Percentiles rank a stretch among this genome's conserved stretches.
phyloP scores from a whole-genome alignment of 257 asterid species.

The Fraxinus americana region DNA sequence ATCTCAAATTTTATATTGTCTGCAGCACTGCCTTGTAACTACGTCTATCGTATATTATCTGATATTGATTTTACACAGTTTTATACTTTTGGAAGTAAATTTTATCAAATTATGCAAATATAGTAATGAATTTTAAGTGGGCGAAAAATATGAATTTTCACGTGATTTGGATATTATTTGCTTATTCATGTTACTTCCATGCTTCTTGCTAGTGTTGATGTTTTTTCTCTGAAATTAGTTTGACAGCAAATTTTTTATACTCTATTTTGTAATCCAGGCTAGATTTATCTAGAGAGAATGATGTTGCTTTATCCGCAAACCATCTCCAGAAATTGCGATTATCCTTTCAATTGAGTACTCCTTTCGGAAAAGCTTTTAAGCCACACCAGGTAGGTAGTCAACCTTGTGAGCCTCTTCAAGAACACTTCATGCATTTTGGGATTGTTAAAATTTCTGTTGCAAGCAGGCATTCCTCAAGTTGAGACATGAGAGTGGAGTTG shows the following conservation, averaged over 20 bases:
- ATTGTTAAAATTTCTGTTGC: constrained; percentile 25
- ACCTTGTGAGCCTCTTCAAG: constrained; percentile 10
- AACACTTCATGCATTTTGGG: constrained; percentile 11
- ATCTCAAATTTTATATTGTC: neutral
- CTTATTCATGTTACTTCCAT: neutral
- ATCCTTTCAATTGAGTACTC: constrained; percentile 71
- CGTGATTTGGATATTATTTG: neutral
- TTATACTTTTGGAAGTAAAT: neutral
- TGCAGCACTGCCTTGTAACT: neutral
- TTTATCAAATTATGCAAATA: neutral
- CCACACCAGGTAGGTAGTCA: constrained; percentile 82
- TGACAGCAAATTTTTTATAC: constrained; percentile 12
- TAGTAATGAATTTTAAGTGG: neutral
- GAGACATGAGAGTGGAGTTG: constrained; percentile 83
- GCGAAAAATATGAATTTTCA: neutral
- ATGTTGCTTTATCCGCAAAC: constrained; percentile 76
- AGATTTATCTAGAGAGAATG: constrained; percentile 53
- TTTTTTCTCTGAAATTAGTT: constrained; percentile 9
- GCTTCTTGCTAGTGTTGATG: neutral
- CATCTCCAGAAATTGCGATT: constrained; percentile 89
- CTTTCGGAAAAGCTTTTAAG: constrained; percentile 71
- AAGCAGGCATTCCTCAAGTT: constrained; percentile 84
- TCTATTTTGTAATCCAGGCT: constrained; percentile 49
- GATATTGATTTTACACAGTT: neutral
- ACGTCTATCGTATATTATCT: neutral